phyloP scores from a whole-genome alignment of 2,329 filamentous ascomycete genomes.

The Ascochyta viciae-villosae region DNA sequence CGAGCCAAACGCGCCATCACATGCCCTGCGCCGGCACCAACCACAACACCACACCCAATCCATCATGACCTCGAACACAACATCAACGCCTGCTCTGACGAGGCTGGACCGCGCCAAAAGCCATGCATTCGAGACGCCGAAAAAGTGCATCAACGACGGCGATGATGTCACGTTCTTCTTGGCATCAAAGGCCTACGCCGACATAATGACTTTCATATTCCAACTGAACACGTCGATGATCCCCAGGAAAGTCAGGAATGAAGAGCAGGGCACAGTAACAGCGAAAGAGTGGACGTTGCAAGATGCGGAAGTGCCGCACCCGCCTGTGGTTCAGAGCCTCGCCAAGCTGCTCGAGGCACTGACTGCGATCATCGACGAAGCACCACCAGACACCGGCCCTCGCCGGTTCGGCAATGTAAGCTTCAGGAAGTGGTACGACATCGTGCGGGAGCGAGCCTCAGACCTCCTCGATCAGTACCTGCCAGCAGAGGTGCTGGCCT shows the following conservation, averaged over 20 bases:
- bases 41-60: slow-evolving; percentile 10
- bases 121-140: slow-evolving; percentile 67
- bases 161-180: slow-evolving; percentile 83
- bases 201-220: slow-evolving; percentile 85
- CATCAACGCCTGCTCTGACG: slow-evolving; percentile 29
- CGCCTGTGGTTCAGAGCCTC: slow-evolving; percentile 68
- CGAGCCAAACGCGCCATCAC: slow-evolving; percentile 28
- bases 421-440: slow-evolving; percentile 81
- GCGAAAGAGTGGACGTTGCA: slow-evolving; percentile 61
- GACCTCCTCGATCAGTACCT: slow-evolving; percentile 66
- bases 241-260: slow-evolving; percentile 63
- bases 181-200: slow-evolving; percentile 79
- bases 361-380: slow-evolving; percentile 73
- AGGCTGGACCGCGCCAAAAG: slow-evolving; percentile 28
- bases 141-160: slow-evolving; percentile 84
- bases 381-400: slow-evolving; percentile 84
- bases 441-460: slow-evolving; percentile 68
- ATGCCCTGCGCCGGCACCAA: slow-evolving; percentile 18
- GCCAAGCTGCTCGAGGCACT: slow-evolving; percentile 71
- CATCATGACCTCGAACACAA: slow-evolving; percentile 31
- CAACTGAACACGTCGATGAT: slow-evolving; percentile 90
- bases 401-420: slow-evolving; percentile 91
- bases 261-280: slow-evolving; percentile 46
- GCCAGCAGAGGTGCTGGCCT: slow-evolving; percentile 55
- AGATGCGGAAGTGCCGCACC: slow-evolving; percentile 54